Conservation (phyloP, 441 rosid genomes). For the Kokia cookei region DNA sequence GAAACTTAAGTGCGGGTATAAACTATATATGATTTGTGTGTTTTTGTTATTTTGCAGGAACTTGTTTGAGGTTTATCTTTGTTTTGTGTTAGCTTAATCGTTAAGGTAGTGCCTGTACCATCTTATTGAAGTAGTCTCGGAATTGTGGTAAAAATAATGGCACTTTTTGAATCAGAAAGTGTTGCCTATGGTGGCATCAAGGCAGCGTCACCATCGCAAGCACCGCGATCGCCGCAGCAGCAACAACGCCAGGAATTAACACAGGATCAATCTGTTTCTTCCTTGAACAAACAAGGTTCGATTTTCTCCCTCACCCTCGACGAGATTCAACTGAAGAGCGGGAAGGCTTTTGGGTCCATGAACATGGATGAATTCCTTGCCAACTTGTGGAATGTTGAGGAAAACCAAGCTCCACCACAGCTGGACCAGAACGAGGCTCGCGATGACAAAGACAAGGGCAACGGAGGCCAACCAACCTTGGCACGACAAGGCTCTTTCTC, state of each 20-base stretch:
- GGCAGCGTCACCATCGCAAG: slow-evolving; percentile 8
- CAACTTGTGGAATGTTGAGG: slow-evolving; percentile 53
- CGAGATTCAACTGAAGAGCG: slow-evolving; percentile 53
- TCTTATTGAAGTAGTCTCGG: not conserved
- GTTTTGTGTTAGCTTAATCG: not conserved
- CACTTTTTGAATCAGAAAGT: slow-evolving; percentile 18
- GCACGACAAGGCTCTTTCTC: slow-evolving; percentile 63
- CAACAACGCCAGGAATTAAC: slow-evolving; percentile 16
- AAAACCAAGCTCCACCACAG: slow-evolving; percentile 22
- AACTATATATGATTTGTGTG: not conserved
- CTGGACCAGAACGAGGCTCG: slow-evolving; percentile 1
- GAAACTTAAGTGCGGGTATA: not conserved
- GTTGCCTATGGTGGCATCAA: slow-evolving; percentile 14
- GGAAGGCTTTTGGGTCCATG: slow-evolving; percentile 58
- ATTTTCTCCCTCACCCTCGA: slow-evolving; percentile 53
- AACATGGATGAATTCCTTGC: slow-evolving; percentile 69
- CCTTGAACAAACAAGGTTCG: slow-evolving; percentile 32
- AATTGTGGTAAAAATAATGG: slow-evolving; percentile 15
- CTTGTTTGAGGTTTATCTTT: not conserved
- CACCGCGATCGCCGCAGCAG: slow-evolving; percentile 6
- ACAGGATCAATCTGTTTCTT: slow-evolving; percentile 23
- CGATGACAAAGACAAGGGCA: not conserved
- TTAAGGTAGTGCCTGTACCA: not conserved
- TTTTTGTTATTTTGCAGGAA: not conserved
- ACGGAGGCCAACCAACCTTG: slow-evolving; percentile 15